phyloP scores from a whole-genome alignment of 805 yeast species.

The Wickerhamomyces mucosus region DNA sequence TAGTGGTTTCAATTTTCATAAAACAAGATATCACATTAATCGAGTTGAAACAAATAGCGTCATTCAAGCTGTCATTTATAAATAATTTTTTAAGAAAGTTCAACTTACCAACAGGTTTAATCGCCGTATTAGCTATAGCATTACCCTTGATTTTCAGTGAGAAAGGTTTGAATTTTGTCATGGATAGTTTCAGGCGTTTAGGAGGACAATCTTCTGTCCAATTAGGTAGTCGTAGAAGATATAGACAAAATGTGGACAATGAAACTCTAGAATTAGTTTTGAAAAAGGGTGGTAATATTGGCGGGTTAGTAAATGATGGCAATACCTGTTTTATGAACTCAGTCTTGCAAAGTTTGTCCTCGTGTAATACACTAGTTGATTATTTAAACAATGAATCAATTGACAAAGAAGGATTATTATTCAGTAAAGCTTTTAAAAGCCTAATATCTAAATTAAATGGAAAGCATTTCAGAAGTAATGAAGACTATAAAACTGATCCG shows the following conservation, averaged over 20 bases:
- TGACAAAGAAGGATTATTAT: slow-evolving; percentile 26
- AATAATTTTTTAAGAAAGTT: too few species aligned
- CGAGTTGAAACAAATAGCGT: too few species aligned
- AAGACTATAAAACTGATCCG: slow-evolving; percentile 53
- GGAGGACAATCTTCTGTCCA: neutral
- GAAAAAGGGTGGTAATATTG: slow-evolving; percentile 62
- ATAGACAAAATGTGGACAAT: slow-evolving; percentile 4
- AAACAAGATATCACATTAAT: too few species aligned
- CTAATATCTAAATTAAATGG: slow-evolving; percentile 47
- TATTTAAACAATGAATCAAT: slow-evolving; percentile 39
- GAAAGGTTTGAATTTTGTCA: too few species aligned
- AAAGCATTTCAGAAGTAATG: slow-evolving; percentile 39
- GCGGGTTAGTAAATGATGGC: slow-evolving; percentile 85
- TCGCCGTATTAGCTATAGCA: too few species aligned
- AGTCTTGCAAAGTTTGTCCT: slow-evolving; percentile 75
- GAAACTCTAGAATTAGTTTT: slow-evolving; percentile 27
- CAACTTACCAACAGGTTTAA: too few species aligned
- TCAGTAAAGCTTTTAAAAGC: slow-evolving; percentile 43
- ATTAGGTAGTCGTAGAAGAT: slow-evolving; percentile 4
- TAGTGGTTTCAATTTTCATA: too few species aligned
- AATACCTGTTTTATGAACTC: slow-evolving; percentile 94
- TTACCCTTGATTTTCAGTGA: too few species aligned
- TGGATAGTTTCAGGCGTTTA: too few species aligned
- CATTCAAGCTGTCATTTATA: too few species aligned
- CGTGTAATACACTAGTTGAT: slow-evolving; percentile 48